Evolutionary conservation across 306 rosid genomes (phyloP).

Genomic region (Malus fusca): DNA sequence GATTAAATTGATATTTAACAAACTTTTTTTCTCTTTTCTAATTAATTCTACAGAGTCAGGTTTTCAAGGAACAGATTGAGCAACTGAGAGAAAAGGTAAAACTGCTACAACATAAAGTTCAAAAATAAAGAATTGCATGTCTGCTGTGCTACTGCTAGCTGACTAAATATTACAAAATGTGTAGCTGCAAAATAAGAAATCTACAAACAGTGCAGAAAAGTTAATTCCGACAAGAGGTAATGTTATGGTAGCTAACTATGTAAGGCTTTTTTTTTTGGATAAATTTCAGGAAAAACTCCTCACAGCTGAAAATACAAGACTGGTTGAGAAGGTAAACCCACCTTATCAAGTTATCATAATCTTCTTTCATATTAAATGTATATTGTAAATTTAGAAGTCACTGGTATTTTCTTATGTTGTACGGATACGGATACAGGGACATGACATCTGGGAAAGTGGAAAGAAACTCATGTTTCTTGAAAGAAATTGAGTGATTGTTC

Average conservation of each 20-base stretch:
- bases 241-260: background rate
- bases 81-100: constrained; percentile 59
- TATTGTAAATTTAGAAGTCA: background rate
- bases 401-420: background rate
- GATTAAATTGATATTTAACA: background rate
- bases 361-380: background rate
- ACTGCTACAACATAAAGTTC: background rate
- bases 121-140: background rate
- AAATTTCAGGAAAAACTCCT: constrained; percentile 55
- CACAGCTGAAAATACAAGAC: constrained; percentile 50
- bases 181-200: background rate
- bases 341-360: background rate
- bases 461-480: background rate
- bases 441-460: background rate
- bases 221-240: background rate
- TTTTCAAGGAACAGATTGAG: constrained; percentile 50
- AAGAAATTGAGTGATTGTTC: background rate
- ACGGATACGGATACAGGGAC: background rate
- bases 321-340: constrained; percentile 52
- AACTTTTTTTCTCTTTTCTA: background rate
- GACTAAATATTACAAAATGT: background rate
- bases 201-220: background rate
- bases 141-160: background rate
- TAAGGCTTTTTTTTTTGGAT: background rate
- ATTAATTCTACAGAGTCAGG: constrained; percentile 41